Conservation (phyloP, 75 land plant genomes). For the Picea glauca region DNA sequence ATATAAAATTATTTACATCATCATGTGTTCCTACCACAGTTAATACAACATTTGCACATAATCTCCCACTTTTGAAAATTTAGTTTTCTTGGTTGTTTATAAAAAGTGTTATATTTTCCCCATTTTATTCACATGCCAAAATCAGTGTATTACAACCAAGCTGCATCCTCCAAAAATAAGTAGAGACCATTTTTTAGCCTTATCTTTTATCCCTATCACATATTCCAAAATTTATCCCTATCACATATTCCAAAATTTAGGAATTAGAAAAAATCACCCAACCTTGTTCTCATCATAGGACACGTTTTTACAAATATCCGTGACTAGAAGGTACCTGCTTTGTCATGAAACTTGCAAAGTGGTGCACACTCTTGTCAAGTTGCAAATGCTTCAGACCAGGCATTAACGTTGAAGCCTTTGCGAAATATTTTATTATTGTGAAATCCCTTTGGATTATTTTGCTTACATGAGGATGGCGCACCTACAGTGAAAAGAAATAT, state of each 20-base stretch:
- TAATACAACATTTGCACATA: too few species aligned
- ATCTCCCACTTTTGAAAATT: too few species aligned
- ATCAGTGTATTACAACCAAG: too few species aligned
- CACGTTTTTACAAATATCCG: neutral
- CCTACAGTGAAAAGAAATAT: constrained; percentile 11
- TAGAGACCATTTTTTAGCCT: too few species aligned
- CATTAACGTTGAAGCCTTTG: constrained; percentile 43
- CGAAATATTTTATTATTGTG: constrained; percentile 49
- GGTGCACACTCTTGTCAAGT: constrained; percentile 81
- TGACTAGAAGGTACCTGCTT: constrained; percentile 44
- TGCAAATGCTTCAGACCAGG: constrained; percentile 61
- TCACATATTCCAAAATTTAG: constrained; percentile 8
- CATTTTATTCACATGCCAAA: too few species aligned
- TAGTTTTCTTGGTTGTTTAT: too few species aligned
- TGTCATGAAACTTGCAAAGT: constrained; percentile 91
- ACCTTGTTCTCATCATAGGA: constrained; percentile 6
- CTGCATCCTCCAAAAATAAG: too few species aligned
- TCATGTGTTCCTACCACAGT: too few species aligned
- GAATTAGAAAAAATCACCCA: constrained; percentile 9
- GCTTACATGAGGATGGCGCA: constrained; percentile 84
- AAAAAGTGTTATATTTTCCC: too few species aligned
- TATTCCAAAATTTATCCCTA: constrained; percentile 1
- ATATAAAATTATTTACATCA: too few species aligned
- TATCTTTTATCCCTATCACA: neutral
- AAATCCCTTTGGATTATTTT: constrained; percentile 74